Evolutionary conservation across 169 alveolate species (phyloP), one percentile per base, ranked within the genome.

Genomic region (Plasmodium falciparum): DNA sequence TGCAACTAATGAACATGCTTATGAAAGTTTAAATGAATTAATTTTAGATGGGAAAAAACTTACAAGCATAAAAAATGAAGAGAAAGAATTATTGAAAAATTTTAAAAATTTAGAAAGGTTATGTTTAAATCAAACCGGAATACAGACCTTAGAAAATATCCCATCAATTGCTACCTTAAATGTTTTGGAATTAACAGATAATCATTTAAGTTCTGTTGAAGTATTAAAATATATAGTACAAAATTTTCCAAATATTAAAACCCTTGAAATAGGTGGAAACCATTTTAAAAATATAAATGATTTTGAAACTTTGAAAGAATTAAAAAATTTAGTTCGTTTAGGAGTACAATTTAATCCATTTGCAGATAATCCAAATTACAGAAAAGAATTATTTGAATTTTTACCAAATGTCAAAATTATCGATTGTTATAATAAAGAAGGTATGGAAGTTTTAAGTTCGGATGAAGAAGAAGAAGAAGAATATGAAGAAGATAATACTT

Each of bases 341-440:
- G 97, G 98, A 7, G 93, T 96, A 29, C 96, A 96, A 29, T 90
- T 96, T 95, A 96, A 96, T 92, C 98, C 98, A 2, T 88, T 96
- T 73, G 96, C 98, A 26, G 92, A 88, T 15, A 86, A 88, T 49
- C 93, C 94, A 13, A 93, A 94, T 43, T 96, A 96, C 93, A 71
- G 98, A 72, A 95, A 94, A 47, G 89, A 85, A 39, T 96, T 96
- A 63, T 96, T 96, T 85, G 93, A 88, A 11, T 78, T 95, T 17
- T 75, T 96, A 39, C 98, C 98, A 5, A 85, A 93, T 17, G 93
- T 96, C 62, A 93, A 92, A 63, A 92, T 96, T 20, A 95, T 96
- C 43, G 98, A 96, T 93, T 93, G 95, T 39, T 93, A 74, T 12
- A 97, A 96, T 71, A 93, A 93, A 65, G 91, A 92, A 33, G 98